phyloP scores from a whole-genome alignment of 345 rosid species.

The Aquilaria yunnanensis region DNA sequence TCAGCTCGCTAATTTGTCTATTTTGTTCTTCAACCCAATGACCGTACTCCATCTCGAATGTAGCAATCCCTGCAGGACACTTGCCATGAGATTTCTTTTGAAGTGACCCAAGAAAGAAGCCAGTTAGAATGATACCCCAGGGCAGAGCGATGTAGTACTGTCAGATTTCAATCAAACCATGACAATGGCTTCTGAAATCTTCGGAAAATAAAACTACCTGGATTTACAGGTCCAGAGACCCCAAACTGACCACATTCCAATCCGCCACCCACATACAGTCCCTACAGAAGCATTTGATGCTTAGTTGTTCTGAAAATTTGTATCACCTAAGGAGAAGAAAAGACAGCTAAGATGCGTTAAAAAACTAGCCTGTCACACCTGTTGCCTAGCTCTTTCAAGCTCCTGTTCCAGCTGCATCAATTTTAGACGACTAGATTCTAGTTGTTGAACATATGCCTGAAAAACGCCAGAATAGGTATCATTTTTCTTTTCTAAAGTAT shows the following conservation, averaged over 20 bases:
- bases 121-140: background rate
- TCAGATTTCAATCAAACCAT: background rate
- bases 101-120: background rate
- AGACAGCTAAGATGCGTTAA: background rate
- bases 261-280: slow-evolving; percentile 49
- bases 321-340: background rate
- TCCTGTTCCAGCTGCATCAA: slow-evolving; percentile 85
- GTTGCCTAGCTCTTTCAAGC: slow-evolving; percentile 71
- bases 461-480: slow-evolving; percentile 12
- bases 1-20: slow-evolving; percentile 51
- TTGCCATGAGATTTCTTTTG: slow-evolving; percentile 1
- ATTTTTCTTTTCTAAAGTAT: background rate
- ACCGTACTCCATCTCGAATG: slow-evolving; percentile 88
- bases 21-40: slow-evolving; percentile 83
- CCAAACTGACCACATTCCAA: slow-evolving; percentile 44
- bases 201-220: slow-evolving; percentile 46
- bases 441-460: slow-evolving; percentile 95
- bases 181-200: background rate
- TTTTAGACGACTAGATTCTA: slow-evolving; percentile 88
- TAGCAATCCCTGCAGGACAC: slow-evolving; percentile 44
- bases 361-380: slow-evolving; percentile 31
- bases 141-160: background rate
- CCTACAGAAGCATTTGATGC: slow-evolving; percentile 32
- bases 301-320: slow-evolving; percentile 1
- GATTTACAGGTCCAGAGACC: slow-evolving; percentile 41